A percentile compares a stretch with the other conserved stretches of the same genome.
Conservation (phyloP, 805 yeast genomes). For the Gaillardinia entomophila region DNA sequence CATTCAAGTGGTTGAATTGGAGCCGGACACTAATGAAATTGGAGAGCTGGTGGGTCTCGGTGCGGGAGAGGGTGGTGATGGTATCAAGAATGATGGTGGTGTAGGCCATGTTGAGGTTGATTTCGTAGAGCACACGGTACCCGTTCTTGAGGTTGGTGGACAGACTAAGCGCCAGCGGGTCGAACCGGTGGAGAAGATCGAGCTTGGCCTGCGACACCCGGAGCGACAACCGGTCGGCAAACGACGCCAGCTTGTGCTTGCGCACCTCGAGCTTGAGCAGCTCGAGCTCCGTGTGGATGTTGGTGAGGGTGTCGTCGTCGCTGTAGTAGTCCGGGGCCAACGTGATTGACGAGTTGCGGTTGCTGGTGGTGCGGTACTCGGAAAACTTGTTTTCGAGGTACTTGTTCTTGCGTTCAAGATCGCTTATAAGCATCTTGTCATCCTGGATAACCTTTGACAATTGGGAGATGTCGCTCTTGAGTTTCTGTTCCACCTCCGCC, state of each 20-base stretch:
- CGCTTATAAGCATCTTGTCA: conserved; percentile 10
- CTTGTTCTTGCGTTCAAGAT: conserved; percentile 14
- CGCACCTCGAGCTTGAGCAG: conserved; percentile 10
- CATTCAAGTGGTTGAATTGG: neutral
- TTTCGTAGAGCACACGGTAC: neutral
- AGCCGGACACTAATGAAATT: neutral
- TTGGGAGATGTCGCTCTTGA: conserved; percentile 30
- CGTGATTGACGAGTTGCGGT: neutral
- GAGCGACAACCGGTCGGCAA: conserved; percentile 6
- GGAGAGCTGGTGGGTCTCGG: neutral
- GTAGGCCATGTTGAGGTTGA: neutral
- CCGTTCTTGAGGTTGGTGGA: neutral
- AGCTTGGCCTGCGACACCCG: conserved; percentile 8
- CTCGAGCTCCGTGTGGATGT: conserved; percentile 6
- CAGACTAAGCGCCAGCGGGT: neutral
- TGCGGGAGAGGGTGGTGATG: neutral
- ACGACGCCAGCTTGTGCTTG: conserved; percentile 4
- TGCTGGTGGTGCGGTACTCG: conserved; percentile 3
- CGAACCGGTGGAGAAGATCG: conserved; percentile 1
- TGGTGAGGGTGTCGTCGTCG: neutral
- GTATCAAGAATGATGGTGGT: neutral
- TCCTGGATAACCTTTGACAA: conserved; percentile 11
- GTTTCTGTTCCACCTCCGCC: conserved; percentile 35
- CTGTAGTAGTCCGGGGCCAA: conserved; percentile 1
- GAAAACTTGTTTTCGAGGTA: conserved; percentile 12